Percentiles rank a stretch among this genome's conserved stretches.
These are phyloP conservation scores for Cutaneotrichosporon mucoides DNA, from an alignment of 1,284 basidiomycete genomes.

Conservation along the genomic window DNA sequence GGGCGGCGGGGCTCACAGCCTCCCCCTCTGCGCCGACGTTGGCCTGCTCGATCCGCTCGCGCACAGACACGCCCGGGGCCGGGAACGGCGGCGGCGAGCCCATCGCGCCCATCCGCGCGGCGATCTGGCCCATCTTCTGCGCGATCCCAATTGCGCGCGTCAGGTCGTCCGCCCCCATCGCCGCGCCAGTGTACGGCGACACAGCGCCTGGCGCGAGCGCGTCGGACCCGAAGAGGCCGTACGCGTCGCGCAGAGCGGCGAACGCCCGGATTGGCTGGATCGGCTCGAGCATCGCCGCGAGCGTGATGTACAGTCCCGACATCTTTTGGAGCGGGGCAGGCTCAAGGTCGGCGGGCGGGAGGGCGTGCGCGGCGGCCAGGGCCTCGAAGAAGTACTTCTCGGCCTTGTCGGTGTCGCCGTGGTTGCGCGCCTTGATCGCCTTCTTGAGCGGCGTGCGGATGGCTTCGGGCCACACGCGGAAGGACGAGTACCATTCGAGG, in stretches of 20 bases:
- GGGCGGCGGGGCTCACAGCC: background rate
- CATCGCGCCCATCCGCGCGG: conserved; percentile 15
- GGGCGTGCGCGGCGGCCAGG: conserved; percentile 26
- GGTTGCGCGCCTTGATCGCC: conserved; percentile 42
- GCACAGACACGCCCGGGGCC: no score
- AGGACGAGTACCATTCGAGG: conserved; percentile 46
- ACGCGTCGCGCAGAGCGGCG: conserved; percentile 30
- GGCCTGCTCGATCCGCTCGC: no score
- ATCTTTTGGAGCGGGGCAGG: conserved; percentile 45
- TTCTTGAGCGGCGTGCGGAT: conserved; percentile 42
- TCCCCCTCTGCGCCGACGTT: no score
- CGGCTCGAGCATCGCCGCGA: conserved; percentile 39
- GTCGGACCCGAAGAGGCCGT: conserved; percentile 31
- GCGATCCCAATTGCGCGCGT: conserved; percentile 41
- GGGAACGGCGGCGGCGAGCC: conserved; percentile 11
- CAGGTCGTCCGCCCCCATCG: conserved; percentile 30
- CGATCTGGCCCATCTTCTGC: conserved; percentile 31
- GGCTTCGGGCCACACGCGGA: conserved; percentile 45
- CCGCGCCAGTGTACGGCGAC: conserved; percentile 11
- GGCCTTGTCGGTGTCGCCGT: conserved; percentile 37
- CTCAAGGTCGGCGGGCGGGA: conserved; percentile 30
- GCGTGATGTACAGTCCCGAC: conserved; percentile 45
- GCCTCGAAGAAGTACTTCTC: conserved; percentile 43
- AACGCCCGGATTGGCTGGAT: conserved; percentile 35
- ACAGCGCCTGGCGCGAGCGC: conserved; percentile 20